Base-by-base conservation (phyloP, 1,284 basidiomycete genomes). In the Trametes versicolor region DNA sequence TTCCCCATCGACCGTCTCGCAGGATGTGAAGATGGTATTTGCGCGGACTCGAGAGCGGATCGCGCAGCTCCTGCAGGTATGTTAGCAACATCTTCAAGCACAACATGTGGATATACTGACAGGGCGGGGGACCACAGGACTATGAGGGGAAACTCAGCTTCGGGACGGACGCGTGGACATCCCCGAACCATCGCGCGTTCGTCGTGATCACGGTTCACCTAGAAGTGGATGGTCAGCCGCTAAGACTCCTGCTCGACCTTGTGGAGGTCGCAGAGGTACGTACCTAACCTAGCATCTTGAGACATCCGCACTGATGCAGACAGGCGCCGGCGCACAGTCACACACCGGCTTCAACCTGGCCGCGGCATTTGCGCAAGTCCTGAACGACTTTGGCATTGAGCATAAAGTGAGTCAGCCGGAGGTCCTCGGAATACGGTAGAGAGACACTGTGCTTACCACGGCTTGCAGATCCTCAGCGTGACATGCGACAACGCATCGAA, bases 321-420 rank as follows among this genome's bases (percentile, higher is more conserved):
- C n/a, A n/a, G 29, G 3, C 8, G 29, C 41, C 41, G 19, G 10
- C 7, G 2, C 4, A 17, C 34, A 59, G 58, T 71, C 72, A 3
- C 75, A 78, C 48, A 66, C 65, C 0, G 74, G 76, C 0, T 29
- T 58, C 2, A 72, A 73, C 21, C 63, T 79, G 12, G 75, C 74
- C 0, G 62, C 15, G 0, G 72, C 60, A n/a, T 75, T 80, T 52
- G 64, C 64, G 12, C 39, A 66, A 12, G 65, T 76, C 10, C 68
- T 80, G 8, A 49, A 75, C 1, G 71, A 76, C 1, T 79, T 73
- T 64, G 70, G 72, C 4, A 74, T 80, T 25, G 52, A 41, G 23
- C 56, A 75, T 23, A 80, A 79, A 73, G 77, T 78, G n/a, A 71
- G 73, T 57, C n/a, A n/a, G n/a, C n/a, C n/a, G n/a, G n/a, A n/a